Evolutionary conservation across 1,284 basidiomycete species (phyloP), one percentile per base, ranked within the genome.

Genomic region (Trichosporon faecale): DNA sequence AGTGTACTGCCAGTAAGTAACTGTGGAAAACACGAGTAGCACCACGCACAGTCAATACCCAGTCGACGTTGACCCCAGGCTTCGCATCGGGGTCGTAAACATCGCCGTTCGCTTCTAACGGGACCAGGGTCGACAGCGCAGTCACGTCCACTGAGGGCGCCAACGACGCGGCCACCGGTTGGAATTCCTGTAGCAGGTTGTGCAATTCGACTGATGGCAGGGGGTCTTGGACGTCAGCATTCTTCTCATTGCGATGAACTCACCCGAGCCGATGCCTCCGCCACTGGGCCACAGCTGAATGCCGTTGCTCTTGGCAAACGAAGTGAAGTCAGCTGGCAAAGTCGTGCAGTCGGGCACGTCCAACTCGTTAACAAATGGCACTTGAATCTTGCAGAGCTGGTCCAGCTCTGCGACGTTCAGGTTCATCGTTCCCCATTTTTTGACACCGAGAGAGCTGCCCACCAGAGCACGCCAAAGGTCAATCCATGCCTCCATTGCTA

Each of bases 211-310:
- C 75, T 8, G 78, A 75, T 0, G 83, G 83, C 9, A 84, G 65
- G 2, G 81, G 82, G 67, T 83, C 83, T 83, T 63, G 7, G n/a
- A 16, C 60, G 57, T 61, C n/a, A 33, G n/a, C 23, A 8, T n/a
- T 14, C 31, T 21, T 29, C 18, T 9, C 31, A 2, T 21, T 66
- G 18, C 9, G 2, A 25, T 11, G 14, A 8, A 78, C 79, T 70
- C 65, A 82, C 82, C 79, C 52, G 78, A 77, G 1, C 83, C 80
- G 64, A 80, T 78, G 5, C 81, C 80, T 4, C 79, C 79, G 1
- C 81, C 81, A 9, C 82, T 80, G 2, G 83, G 82, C 83, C 83
- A 84, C 0, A 84, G 70, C 64, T 80, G 74, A 6, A 84, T 77
- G 8, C 76, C 77, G 16, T 75, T 71, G 40, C 74, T 72, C 64